A percentile compares a stretch with the other conserved stretches of the same genome.
Conservation (phyloP, 1,284 basidiomycete genomes). For the Kalmanozyma brasiliensis region DNA sequence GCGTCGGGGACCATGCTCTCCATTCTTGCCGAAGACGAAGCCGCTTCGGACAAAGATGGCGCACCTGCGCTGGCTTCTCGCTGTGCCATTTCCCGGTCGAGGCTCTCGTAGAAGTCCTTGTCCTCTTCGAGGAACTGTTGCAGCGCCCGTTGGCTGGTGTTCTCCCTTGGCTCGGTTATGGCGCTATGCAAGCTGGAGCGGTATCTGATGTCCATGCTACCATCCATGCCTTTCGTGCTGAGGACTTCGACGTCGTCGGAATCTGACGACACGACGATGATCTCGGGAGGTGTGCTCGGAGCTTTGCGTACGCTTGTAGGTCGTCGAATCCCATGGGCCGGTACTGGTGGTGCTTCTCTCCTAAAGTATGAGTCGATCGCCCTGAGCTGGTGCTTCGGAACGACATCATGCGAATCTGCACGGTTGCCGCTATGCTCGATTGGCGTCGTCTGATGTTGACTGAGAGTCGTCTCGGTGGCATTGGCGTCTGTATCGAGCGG, state of each 20-base stretch:
- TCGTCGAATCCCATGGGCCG: background rate
- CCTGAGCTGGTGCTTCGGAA: background rate
- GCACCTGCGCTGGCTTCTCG: background rate
- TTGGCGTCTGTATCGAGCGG: background rate
- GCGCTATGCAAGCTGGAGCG: background rate
- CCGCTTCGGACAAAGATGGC: background rate
- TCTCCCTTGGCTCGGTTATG: background rate
- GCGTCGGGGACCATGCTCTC: slow-evolving; percentile 28
- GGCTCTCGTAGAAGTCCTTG: slow-evolving; percentile 18
- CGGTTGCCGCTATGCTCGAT: background rate
- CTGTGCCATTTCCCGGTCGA: slow-evolving; percentile 17
- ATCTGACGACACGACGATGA: slow-evolving; percentile 37
- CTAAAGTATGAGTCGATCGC: no score
- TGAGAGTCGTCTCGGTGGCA: background rate
- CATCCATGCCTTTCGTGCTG: background rate
- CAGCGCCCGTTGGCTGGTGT: slow-evolving; percentile 4
- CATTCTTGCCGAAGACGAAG: slow-evolving; percentile 11
- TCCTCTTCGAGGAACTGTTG: slow-evolving; percentile 12
- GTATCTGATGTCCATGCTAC: background rate
- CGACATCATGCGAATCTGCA: background rate
- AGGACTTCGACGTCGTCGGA: slow-evolving; percentile 15
- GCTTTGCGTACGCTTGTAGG: background rate
- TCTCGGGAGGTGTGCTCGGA: slow-evolving; percentile 9
- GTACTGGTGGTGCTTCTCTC: background rate
- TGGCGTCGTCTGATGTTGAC: background rate